phyloP scores from a whole-genome alignment of 352 stramenopile species.

The Phytophthora capsici region DNA sequence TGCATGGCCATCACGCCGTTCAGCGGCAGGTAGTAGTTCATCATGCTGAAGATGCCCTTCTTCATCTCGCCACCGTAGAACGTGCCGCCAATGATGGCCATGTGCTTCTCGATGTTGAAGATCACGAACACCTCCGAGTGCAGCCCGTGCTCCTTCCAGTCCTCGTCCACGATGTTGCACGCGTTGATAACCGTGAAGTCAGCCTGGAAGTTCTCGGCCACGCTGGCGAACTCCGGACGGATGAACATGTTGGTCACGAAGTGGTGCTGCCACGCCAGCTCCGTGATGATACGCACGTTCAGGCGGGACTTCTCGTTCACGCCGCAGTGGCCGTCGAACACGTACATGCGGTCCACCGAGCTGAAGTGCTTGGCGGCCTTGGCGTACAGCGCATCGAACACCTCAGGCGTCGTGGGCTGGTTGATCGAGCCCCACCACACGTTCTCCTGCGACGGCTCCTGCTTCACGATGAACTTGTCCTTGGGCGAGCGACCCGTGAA shows the following conservation, averaged over 20 bases:
- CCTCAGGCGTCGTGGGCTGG: slow-evolving; percentile 91
- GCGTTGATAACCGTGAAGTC: slow-evolving; percentile 99
- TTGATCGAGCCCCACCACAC: slow-evolving; percentile 98
- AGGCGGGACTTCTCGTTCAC: slow-evolving; percentile 92
- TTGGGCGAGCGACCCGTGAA: slow-evolving; percentile 99
- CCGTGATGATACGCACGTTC: slow-evolving; percentile 97
- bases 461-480: slow-evolving; percentile 98
- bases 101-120: slow-evolving; percentile 97
- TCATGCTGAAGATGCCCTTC: slow-evolving; percentile 98
- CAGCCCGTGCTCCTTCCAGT: slow-evolving; percentile 94
- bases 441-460: slow-evolving; percentile 92
- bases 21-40: slow-evolving; percentile 98
- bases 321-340: slow-evolving; percentile 97
- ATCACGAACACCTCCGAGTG: slow-evolving; percentile 97
- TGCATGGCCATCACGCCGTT: slow-evolving; percentile 98
- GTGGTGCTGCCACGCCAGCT: slow-evolving; percentile 98
- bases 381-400: slow-evolving; percentile 96
- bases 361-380: slow-evolving; percentile 95
- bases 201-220: slow-evolving; percentile 93
- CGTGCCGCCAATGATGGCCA: slow-evolving; percentile 95
- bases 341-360: slow-evolving; percentile 93
- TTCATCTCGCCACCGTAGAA: slow-evolving; percentile 99
- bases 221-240: slow-evolving; percentile 75
- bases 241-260: slow-evolving; percentile 98
- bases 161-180: slow-evolving; percentile 94